Evolutionary conservation across 1,284 basidiomycete genomes (phyloP).

Genomic region (Lignosus rhinocerotis): DNA sequence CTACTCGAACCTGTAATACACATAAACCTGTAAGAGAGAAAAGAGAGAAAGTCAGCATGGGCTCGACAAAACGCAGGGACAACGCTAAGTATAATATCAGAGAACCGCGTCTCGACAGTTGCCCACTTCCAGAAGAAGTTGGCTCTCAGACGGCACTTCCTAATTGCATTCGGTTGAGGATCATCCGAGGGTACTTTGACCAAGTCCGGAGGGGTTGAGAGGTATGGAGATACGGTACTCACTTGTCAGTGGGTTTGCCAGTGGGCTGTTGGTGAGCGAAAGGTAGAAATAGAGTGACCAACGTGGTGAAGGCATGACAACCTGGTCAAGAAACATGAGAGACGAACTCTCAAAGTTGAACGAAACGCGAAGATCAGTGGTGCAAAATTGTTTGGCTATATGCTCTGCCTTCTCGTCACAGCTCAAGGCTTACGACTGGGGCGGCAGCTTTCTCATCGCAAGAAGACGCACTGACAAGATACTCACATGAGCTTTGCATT

Average conservation of each 20-base stretch:
- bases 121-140: slow-evolving; percentile 27
- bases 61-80: background rate
- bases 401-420: slow-evolving; percentile 38
- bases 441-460: slow-evolving; percentile 37
- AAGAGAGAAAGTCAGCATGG: background rate
- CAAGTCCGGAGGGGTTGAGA: background rate
- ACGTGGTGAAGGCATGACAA: background rate
- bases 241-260: slow-evolving; percentile 6
- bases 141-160: slow-evolving; percentile 39
- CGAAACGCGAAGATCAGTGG: slow-evolving; percentile 24
- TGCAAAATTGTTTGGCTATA: slow-evolving; percentile 36
- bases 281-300: background rate
- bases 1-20: no score
- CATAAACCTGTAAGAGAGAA: no score
- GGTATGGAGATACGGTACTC: background rate
- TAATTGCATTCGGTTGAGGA: slow-evolving; percentile 37
- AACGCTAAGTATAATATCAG: slow-evolving; percentile 22
- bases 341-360: background rate
- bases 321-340: slow-evolving; percentile 10
- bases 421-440: slow-evolving; percentile 35
- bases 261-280: no score
- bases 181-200: slow-evolving; percentile 23
- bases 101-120: slow-evolving; percentile 38
- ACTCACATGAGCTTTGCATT: background rate
- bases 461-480: background rate